phyloP scores from a whole-genome alignment of 2,329 filamentous ascomycete species.

The Talaromyces sp. region DNA sequence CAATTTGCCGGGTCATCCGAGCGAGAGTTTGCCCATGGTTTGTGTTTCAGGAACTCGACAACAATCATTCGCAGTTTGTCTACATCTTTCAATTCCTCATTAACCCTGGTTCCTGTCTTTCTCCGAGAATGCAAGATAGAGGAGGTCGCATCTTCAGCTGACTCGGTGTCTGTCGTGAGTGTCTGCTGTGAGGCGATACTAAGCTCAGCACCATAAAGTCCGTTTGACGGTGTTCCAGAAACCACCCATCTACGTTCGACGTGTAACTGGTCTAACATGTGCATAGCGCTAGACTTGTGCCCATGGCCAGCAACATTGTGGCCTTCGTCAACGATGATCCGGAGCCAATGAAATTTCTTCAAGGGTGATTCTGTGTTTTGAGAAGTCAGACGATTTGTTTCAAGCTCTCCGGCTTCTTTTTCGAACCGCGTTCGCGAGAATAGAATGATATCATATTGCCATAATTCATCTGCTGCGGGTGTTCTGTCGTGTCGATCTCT shows the following conservation, averaged over 20 bases:
- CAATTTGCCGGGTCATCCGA: slow-evolving; percentile 61
- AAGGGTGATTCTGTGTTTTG: slow-evolving; percentile 55
- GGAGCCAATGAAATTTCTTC: slow-evolving; percentile 70
- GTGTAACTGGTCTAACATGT: slow-evolving; percentile 48
- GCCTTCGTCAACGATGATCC: slow-evolving; percentile 88
- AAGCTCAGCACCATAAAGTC: slow-evolving; percentile 69
- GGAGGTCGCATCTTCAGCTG: slow-evolving; percentile 22
- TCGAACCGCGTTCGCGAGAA: slow-evolving; percentile 73
- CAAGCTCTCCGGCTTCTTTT: slow-evolving; percentile 51
- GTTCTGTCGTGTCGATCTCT: slow-evolving; percentile 47
- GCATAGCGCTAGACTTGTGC: slow-evolving; percentile 53
- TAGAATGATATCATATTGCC: slow-evolving; percentile 68
- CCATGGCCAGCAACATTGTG: slow-evolving; percentile 70
- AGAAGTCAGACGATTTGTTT: slow-evolving; percentile 43
- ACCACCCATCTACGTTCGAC: slow-evolving; percentile 79
- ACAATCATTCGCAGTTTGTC: slow-evolving; percentile 62
- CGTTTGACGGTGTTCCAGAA: slow-evolving; percentile 81
- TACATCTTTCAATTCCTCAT: slow-evolving; percentile 58
- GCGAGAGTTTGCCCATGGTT: slow-evolving; percentile 67
- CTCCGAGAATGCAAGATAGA: slow-evolving; percentile 27
- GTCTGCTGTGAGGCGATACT: slow-evolving; percentile 43
- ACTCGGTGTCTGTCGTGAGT: slow-evolving; percentile 28
- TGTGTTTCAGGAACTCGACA: slow-evolving; percentile 65
- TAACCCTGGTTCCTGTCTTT: slow-evolving; percentile 35
- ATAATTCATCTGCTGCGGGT: slow-evolving; percentile 53